phyloP scores from a whole-genome alignment of 345 rosid species.

The Syzygium jambos region DNA sequence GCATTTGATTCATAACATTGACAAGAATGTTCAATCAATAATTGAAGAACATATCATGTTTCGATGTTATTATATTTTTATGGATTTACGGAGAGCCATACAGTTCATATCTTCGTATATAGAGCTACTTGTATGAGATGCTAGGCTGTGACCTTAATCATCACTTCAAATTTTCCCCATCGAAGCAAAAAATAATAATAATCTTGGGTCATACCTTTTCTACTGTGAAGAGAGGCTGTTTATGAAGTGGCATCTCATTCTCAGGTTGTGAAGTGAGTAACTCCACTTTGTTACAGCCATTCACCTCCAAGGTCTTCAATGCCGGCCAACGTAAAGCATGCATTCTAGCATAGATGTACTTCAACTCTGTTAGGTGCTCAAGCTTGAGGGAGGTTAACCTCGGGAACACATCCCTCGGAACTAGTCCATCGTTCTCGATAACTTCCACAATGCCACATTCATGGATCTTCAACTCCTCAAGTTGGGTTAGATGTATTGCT shows the following conservation, averaged over 20 bases:
- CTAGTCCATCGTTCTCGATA: too few species aligned
- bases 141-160: too few species aligned
- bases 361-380: not conserved
- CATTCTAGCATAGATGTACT: not conserved
- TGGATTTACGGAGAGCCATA: accelerated
- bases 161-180: too few species aligned
- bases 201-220: not conserved
- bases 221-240: not conserved
- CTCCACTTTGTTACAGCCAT: not conserved
- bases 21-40: not conserved
- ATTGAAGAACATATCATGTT: not conserved
- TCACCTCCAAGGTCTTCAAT: not conserved
- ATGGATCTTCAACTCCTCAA: too few species aligned
- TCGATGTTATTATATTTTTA: not conserved
- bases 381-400: not conserved
- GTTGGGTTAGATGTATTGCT: too few species aligned
- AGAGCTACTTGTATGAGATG: too few species aligned
- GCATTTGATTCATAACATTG: too few species aligned
- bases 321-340: not conserved
- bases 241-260: not conserved
- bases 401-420: too few species aligned
- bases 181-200: not conserved
- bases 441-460: too few species aligned
- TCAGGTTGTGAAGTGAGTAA: not conserved
- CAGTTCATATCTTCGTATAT: accelerated